phyloP scores from a whole-genome alignment of 2,329 filamentous ascomycete species.

The Penicillium sp. region DNA sequence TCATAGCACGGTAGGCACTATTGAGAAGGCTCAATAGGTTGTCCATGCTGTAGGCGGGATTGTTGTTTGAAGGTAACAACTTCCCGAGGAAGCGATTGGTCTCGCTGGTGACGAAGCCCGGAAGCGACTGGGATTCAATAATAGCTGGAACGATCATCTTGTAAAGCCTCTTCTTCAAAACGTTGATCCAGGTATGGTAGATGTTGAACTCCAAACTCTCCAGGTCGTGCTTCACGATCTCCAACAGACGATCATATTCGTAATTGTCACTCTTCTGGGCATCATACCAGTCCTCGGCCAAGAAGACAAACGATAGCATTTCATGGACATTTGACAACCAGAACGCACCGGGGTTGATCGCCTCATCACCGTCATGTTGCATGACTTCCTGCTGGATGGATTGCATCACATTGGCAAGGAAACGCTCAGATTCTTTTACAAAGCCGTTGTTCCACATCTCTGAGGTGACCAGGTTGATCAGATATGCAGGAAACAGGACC shows the following conservation, averaged over 20 bases:
- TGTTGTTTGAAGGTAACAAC: constrained; percentile 82
- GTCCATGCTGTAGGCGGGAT: constrained; percentile 98
- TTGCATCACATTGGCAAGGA: constrained; percentile 99
- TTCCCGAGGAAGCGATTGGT: constrained; percentile 98
- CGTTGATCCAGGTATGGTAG: constrained; percentile 99
- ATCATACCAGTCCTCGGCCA: constrained; percentile 99
- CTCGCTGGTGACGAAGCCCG: constrained; percentile 97
- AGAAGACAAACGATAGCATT: constrained; percentile 99
- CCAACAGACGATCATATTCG: constrained; percentile 93
- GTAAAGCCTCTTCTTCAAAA: constrained; percentile 96
- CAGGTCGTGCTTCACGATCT: constrained; percentile 98
- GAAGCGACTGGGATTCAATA: constrained; percentile 96
- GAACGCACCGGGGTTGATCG: constrained; percentile 95
- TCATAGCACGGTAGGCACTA: constrained; percentile 98
- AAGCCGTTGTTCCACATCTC: constrained; percentile 99
- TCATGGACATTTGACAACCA: constrained; percentile 99
- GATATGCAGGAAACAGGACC: constrained; percentile 95
- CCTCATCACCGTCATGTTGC: constrained; percentile 96
- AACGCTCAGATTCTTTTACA: constrained; percentile 97
- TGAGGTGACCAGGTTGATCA: constrained; percentile 97
- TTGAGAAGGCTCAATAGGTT: constrained; percentile 93
- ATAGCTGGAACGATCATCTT: constrained; percentile 99
- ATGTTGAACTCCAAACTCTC: constrained; percentile 99
- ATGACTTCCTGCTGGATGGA: constrained; percentile 99
- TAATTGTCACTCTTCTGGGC: constrained; percentile 99